phyloP scores from a whole-genome alignment of 1,139 yeast genomes.

The Hemisphaericaspora xylanilytica region DNA sequence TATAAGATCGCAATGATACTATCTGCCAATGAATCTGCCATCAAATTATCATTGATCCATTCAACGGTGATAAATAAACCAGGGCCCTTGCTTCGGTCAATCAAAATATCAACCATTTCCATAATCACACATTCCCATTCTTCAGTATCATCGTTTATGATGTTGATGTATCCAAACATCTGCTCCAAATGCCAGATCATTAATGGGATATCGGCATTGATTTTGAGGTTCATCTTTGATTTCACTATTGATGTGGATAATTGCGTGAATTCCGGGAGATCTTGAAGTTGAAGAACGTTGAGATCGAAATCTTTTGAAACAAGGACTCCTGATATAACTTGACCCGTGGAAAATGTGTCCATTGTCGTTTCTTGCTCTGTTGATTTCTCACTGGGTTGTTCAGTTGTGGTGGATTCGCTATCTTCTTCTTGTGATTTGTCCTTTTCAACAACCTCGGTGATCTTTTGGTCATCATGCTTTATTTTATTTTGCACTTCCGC shows the following conservation, averaged over 20 bases:
- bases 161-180: slow-evolving; percentile 86
- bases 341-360: slow-evolving; percentile 28
- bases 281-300: slow-evolving; percentile 76
- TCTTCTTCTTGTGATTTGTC: slow-evolving; percentile 11
- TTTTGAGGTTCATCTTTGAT: slow-evolving; percentile 74
- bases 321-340: slow-evolving; percentile 76
- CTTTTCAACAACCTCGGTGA: slow-evolving; percentile 19
- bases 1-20: slow-evolving; percentile 85
- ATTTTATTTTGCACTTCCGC: slow-evolving; percentile 25
- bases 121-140: slow-evolving; percentile 50
- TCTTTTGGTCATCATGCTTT: slow-evolving; percentile 17
- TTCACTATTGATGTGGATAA: slow-evolving; percentile 81
- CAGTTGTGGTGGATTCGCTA: neutral
- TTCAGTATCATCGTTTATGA: slow-evolving; percentile 61
- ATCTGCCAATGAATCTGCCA: slow-evolving; percentile 94
- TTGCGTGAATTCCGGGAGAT: slow-evolving; percentile 85
- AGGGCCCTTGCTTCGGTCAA: slow-evolving; percentile 44
- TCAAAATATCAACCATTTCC: slow-evolving; percentile 44
- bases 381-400: too few species aligned
- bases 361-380: too few species aligned
- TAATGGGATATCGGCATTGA: slow-evolving; percentile 77
- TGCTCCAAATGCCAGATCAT: slow-evolving; percentile 88
- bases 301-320: slow-evolving; percentile 91
- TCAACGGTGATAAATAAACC: slow-evolving; percentile 62
- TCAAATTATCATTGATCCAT: slow-evolving; percentile 82